Conservation (phyloP, 2,329 filamentous ascomycete genomes). For the Botrytis pseudocinerea region DNA sequence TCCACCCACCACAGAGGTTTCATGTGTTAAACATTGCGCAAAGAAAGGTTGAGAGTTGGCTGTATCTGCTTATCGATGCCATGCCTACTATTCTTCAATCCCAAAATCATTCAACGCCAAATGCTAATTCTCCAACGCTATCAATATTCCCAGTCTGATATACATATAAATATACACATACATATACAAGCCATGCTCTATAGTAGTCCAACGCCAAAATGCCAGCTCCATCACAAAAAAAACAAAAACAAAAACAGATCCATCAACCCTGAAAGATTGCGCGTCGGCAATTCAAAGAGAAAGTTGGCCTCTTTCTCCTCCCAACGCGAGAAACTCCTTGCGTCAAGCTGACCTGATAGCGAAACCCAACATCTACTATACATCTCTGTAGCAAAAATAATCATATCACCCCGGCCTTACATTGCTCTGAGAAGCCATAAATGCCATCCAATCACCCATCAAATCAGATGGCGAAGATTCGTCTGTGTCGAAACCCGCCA, state of each 20-base stretch:
- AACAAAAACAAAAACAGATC: too few species aligned
- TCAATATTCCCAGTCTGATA: background rate
- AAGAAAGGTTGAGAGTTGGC: background rate
- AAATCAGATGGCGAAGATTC: background rate
- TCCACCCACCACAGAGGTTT: too few species aligned
- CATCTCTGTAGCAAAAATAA: background rate
- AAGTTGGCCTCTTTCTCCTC: background rate
- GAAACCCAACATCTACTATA: background rate
- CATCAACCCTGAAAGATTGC: too few species aligned
- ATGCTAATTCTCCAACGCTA: background rate
- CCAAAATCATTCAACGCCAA: background rate
- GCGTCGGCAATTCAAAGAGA: too few species aligned
- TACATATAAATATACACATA: background rate
- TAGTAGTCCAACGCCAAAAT: background rate
- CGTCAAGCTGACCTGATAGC: background rate
- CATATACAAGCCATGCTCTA: background rate
- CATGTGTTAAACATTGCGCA: too few species aligned
- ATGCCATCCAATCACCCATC: background rate
- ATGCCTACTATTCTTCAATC: background rate
- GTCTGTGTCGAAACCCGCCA: background rate
- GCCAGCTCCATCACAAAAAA: background rate
- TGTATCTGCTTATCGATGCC: background rate
- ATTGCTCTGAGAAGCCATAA: background rate
- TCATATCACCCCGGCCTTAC: too few species aligned
- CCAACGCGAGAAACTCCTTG: background rate